Evolutionary conservation across 2,329 filamentous ascomycete genomes (phyloP), one percentile per base, ranked within the genome.

Genomic region (Cylindrodendrum hubeiense): DNA sequence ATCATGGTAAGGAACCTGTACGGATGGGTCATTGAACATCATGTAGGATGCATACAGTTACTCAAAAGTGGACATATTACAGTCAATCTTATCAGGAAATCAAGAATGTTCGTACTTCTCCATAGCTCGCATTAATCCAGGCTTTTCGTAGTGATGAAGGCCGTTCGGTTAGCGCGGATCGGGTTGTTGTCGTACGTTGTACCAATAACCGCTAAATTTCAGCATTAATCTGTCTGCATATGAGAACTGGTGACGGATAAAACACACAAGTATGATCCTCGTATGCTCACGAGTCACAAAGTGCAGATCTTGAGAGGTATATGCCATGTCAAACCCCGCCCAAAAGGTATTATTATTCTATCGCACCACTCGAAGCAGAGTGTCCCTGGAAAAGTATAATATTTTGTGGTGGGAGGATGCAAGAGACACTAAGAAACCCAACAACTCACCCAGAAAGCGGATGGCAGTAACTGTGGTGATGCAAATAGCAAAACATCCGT

Each of bases 21-120:
- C 44, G 2, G 47, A 60, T 21, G 47, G 56, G 34, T 60, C 52
- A 13, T 60, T 60, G 2, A 60, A 60, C 37, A 60, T 51, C 37
- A 52, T 52, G 7, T 60, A 60, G 17, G 56, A 19, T 3, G 47
- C 56, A 28, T 60, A 17, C 8, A 28, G 26, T 21, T 51, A 22
- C 2, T 12, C 8, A 6, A 55, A 55, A 34, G 52, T 55, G 8
- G 46, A 39, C 39, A 24, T 55, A 28, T 19, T 30, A 46, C 24
- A 59, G 46, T 59, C 56, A 24, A 59, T 34, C 46, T 59, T 59
- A 10, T 59, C 46, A 9, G 51, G 56, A 33, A 59, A 59, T 46
- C 46, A 59, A n/a, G 56, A 34, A 51, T 59, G 51, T 46, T 46
- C 34, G 15, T 59, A 59, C 2, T 5, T 44, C 19, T 52, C 56